A percentile compares a stretch with the other conserved stretches of the same genome.
These are phyloP conservation scores for Neurospora sp. DNA, from an alignment of 495 filamentous ascomycete species.

Conservation along the genomic window DNA sequence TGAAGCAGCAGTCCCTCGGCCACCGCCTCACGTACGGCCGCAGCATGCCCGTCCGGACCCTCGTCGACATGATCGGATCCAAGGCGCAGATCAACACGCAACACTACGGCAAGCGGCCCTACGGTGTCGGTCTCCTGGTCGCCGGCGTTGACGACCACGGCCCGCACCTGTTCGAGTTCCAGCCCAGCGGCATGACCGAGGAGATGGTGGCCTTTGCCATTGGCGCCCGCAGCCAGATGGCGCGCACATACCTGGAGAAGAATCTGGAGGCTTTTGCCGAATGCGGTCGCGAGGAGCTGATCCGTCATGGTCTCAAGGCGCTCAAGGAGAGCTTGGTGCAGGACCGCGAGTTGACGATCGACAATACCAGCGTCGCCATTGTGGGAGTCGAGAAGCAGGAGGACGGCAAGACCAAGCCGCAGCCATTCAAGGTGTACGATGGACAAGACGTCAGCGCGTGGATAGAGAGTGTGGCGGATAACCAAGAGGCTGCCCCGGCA, in stretches of 20 bases:
- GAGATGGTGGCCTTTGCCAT: conserved; percentile 96
- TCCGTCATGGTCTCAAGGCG: conserved; percentile 80
- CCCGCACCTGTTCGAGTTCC: conserved; percentile 96
- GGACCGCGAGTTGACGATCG: conserved; percentile 93
- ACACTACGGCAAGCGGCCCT: conserved; percentile 91
- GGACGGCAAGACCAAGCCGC: conserved; percentile 43
- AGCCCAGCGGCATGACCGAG: conserved; percentile 88
- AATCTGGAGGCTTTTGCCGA: conserved; percentile 72
- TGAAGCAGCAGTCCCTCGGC: conserved; percentile 97
- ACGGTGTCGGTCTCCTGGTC: conserved; percentile 89
- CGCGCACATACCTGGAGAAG: conserved; percentile 88
- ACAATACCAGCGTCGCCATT: conserved; percentile 87
- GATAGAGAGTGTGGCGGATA: conserved; percentile 55
- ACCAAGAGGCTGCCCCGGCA: conserved; percentile 40
- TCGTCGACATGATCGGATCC: conserved; percentile 83
- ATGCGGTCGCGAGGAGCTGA: conserved; percentile 68
- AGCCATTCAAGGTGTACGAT: conserved; percentile 89
- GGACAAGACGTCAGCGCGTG: conserved; percentile 74
- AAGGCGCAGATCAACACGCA: conserved; percentile 97
- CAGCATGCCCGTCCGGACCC: conserved; percentile 75
- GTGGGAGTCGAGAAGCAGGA: conserved; percentile 48
- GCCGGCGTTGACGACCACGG: conserved; percentile 89
- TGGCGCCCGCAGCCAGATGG: conserved; percentile 92
- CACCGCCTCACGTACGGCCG: conserved; percentile 93
- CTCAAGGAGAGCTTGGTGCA: conserved; percentile 92